Evolutionary conservation across 1,284 basidiomycete genomes (phyloP), one percentile per base, ranked within the genome.

Genomic region (Phylloporus sp.): DNA sequence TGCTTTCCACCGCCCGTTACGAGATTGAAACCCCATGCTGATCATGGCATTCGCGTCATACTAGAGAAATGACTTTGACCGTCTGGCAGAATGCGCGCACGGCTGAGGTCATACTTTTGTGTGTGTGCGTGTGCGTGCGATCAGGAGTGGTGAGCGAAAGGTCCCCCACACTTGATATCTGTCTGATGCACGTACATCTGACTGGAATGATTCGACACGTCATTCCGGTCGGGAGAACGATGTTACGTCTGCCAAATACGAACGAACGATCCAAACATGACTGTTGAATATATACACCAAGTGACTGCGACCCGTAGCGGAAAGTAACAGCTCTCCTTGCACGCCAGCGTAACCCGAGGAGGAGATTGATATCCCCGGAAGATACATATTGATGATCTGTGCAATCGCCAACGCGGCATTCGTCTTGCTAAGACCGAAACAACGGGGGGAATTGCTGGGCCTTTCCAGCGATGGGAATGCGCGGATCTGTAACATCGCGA

Each of bases 1-100:
- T 26, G 28, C n/a, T 6, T 22, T 52, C 54, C 39, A 57, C n/a
- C n/a, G 26, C 6, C 44, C 60, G 31, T 47, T 42, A 54, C 29
- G 58, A 70, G 63, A 68, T 68, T 61, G 56, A 18, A 26, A 34
- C 40, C 26, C 68, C 60, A 64, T 60, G 57, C 40, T 69, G 66
- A 64, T 53, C 34, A 46, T 52, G 32, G 58, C 51, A 55, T 59
- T n/a, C 31, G 37, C 54, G 53, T 60, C 61, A 58, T 62, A 47
- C n/a, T 26, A 58, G 39, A 44, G n/a, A 46, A 62, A 22, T 39
- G 39, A 63, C 46, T 39, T 61, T 44, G 62, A 70, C 69, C 58
- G 32, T 47, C 34, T 70, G 59, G 26, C 60, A 31, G 52, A 47
- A 46, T 7, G 50, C 24, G 56, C 50, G 32, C 18, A 34, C 29